Base-by-base conservation (phyloP, 257 asterid genomes). In the Primulina tabacum region DNA sequence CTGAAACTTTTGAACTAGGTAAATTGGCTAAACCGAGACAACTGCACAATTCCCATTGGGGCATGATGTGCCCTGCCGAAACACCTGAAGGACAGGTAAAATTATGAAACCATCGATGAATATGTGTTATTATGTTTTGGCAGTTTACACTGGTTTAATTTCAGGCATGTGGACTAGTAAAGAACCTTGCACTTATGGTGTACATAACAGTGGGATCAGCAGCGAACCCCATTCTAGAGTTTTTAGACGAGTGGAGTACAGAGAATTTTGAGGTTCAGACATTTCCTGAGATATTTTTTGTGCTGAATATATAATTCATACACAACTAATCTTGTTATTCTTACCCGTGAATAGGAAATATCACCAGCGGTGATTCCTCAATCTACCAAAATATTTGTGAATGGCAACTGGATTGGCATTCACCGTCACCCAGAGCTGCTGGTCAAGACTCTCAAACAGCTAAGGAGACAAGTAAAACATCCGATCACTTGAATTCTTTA, bases 41-140 rank as follows among this genome's bases (percentile, higher is more conserved):
- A 75, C 71, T 83, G 79, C 88, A 83, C 73, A 83, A 83, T 76
- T 83, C 88, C 9, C 88, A 83, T 55, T 83, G 88, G 88, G 88
- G 88, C 70, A 83, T 83, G 88, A 83, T 83, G 88, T 83, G 88
- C 62, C 88, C 88, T 17, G 88, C 88, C 12, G 88, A 83, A 81
- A 83, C 88, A 35, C 88, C 88, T 65, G 88, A 83, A 73, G 88
- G 88, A 60, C 86, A 83, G 70, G 88, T 83, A 76, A 81, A 64
- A 67, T 65, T n/a, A 58, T 55, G 20, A 4, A 62, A 62, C 14
- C 56, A 20, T 61, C n/a, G 37, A 26, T 29, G 4, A 63, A 26
- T 43, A 6, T 30, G 47, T 26, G 7, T 47, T 16, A 43, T n/a
- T 61, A 12, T 14, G 24, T 70, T 62, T 69, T 66, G 38, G 34